A percentile compares a stretch with the other conserved stretches of the same genome.
phyloP scores from a whole-genome alignment of 1,139 yeast genomes.

The Nakaseomyces uthaithaninus region DNA sequence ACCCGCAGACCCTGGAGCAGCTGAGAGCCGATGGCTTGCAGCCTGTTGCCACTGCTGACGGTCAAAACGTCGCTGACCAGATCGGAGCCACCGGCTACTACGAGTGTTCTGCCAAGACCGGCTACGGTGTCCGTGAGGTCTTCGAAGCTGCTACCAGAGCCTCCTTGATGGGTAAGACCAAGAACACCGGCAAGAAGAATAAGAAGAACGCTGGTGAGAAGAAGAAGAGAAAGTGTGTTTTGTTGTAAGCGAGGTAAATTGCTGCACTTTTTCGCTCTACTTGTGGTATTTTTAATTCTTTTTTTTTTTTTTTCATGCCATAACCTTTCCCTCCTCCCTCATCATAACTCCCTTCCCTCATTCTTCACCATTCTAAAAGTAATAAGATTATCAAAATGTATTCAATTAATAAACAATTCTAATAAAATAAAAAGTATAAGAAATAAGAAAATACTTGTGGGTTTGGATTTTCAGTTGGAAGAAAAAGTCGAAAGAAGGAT shows the following conservation, averaged over 20 bases:
- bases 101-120: conserved; percentile 91
- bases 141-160: conserved; percentile 85
- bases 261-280: conserved; percentile 3
- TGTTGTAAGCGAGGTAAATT: conserved; percentile 25
- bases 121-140: conserved; percentile 84
- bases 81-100: conserved; percentile 80
- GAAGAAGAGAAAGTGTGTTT: conserved; percentile 33
- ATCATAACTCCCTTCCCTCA: too few relatives aligned
- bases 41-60: conserved; percentile 73
- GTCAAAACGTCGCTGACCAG: conserved; percentile 75
- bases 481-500: too few relatives aligned
- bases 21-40: conserved; percentile 66
- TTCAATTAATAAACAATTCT: too few relatives aligned
- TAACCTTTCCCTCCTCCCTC: not conserved
- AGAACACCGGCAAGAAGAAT: conserved; percentile 27
- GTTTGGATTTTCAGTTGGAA: too few relatives aligned
- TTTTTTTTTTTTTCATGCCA: not conserved
- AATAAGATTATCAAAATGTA: too few relatives aligned
- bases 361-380: too few relatives aligned
- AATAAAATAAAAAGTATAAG: too few relatives aligned
- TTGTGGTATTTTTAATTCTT: not conserved
- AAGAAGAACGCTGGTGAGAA: conserved; percentile 28
- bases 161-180: conserved; percentile 33
- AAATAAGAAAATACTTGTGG: too few relatives aligned
- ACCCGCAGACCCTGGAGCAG: conserved; percentile 65